Evolutionary conservation across 768 basidiomycete species (phyloP).

Genomic region (Gymnopilus dilepis): DNA sequence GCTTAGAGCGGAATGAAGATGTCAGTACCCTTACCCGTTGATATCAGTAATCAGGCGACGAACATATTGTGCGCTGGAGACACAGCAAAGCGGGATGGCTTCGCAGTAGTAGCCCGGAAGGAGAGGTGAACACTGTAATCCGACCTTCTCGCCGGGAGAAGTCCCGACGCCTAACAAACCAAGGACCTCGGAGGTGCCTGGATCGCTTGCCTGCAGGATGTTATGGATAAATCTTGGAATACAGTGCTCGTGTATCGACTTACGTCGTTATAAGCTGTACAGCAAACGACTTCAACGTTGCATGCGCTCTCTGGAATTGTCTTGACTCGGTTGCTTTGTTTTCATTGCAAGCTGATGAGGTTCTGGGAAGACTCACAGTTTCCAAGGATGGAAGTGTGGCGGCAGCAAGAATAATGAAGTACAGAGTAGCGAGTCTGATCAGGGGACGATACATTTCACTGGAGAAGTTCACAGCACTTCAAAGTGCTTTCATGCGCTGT

Average conservation of each 20-base stretch:
- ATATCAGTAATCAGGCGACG: neutral
- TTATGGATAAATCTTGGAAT: too few species aligned
- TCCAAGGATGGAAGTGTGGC: neutral
- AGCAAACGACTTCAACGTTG: neutral
- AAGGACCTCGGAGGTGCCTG: neutral
- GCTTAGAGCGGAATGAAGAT: neutral
- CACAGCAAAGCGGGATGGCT: neutral
- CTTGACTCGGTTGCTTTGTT: neutral
- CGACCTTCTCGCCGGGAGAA: neutral
- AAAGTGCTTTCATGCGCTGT: neutral
- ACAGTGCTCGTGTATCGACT: neutral
- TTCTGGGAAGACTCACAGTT: neutral
- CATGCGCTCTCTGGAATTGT: neutral
- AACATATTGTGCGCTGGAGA: constrained; percentile 1
- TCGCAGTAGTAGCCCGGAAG: neutral
- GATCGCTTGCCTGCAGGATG: neutral
- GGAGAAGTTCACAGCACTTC: neutral
- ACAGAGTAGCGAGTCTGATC: neutral
- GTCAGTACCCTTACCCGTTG: neutral
- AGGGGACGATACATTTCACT: neutral
- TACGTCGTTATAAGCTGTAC: neutral
- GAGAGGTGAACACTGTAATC: constrained; percentile 1
- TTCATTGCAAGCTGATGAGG: neutral
- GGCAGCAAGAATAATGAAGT: neutral
- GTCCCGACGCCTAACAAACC: neutral